Percentiles rank a stretch among this genome's conserved stretches.
Evolutionary conservation across 768 basidiomycete species (phyloP).

Genomic region (Rossbeevera mucosa): DNA sequence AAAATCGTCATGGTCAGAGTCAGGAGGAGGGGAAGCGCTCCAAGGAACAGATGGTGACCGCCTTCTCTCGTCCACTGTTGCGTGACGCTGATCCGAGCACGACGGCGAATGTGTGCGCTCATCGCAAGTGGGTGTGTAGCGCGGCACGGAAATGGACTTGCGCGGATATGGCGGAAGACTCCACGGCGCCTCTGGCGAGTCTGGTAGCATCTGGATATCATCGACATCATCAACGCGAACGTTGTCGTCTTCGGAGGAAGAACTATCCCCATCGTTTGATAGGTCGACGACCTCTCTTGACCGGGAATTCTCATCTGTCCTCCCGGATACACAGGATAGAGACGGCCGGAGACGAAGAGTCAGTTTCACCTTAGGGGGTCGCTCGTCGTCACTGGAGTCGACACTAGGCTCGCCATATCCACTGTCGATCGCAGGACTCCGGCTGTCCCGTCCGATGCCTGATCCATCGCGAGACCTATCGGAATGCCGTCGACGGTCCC

Average conservation of each 20-base stretch:
- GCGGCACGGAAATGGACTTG: conserved; percentile 53
- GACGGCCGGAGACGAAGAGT: conserved; percentile 55
- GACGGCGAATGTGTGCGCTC: conserved; percentile 34
- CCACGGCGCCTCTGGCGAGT: conserved; percentile 38
- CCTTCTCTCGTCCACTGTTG: conserved; percentile 28
- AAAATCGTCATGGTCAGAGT: conserved; percentile 47
- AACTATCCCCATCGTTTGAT: conserved; percentile 32
- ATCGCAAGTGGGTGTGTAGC: conserved; percentile 43
- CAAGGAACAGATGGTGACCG: conserved; percentile 58
- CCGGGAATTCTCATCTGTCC: conserved; percentile 7
- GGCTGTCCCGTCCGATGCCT: conserved; percentile 9
- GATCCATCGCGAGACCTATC: conserved; percentile 11
- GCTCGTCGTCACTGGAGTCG: conserved; percentile 32
- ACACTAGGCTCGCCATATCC: conserved; percentile 22
- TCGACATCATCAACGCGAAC: conserved; percentile 19
- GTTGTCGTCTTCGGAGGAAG: conserved; percentile 38
- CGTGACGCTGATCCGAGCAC: conserved; percentile 22
- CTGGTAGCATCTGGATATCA: conserved; percentile 17
- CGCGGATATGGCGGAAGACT: conserved; percentile 54
- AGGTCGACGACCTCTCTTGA: conserved; percentile 37
- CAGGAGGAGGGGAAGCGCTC: conserved; percentile 68
- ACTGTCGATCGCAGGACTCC: conserved; percentile 25
- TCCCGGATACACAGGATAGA: conserved; percentile 22
- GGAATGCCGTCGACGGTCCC: conserved; percentile 28
- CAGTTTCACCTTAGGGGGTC: conserved; percentile 63